Conservation (phyloP, 140 eudicot species). For the Ambrosia hybrid region DNA sequence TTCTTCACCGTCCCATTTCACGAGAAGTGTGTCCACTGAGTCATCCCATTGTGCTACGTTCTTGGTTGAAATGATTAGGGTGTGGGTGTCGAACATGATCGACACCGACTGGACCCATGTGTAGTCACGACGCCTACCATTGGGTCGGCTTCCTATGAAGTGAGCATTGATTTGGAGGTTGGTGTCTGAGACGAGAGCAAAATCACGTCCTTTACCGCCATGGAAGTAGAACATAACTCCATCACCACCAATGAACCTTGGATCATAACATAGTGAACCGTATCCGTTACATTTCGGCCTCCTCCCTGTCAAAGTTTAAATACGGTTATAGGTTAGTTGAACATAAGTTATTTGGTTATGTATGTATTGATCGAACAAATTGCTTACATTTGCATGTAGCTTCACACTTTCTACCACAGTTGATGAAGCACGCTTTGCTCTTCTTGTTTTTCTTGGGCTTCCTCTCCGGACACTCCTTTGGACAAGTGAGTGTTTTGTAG, state of each 20-base stretch:
- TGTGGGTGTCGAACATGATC: slow-evolving; percentile 62
- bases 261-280: slow-evolving; percentile 72
- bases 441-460: slow-evolving; percentile 69
- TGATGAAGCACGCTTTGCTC: slow-evolving; percentile 54
- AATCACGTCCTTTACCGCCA: too few relatives aligned
- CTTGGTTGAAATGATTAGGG: slow-evolving; percentile 49
- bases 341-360: background rate
- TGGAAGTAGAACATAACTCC: too few relatives aligned
- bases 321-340: background rate
- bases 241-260: slow-evolving; percentile 84
- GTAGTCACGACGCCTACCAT: slow-evolving; percentile 59
- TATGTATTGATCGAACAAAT: background rate
- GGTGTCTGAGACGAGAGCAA: too few relatives aligned
- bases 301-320: slow-evolving; percentile 47
- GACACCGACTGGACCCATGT: slow-evolving; percentile 83
- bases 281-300: slow-evolving; percentile 51
- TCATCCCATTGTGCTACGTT: slow-evolving; percentile 55
- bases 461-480: slow-evolving; percentile 55
- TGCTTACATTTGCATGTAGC: slow-evolving; percentile 63
- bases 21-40: slow-evolving; percentile 45
- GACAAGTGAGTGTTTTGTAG: slow-evolving; percentile 51
- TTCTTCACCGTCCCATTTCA: slow-evolving; percentile 49
- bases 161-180: too few relatives aligned
- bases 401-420: slow-evolving; percentile 68
- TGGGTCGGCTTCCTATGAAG: too few relatives aligned